Evolutionary conservation across 345 rosid genomes (phyloP), one percentile per base, ranked within the genome.

Genomic region (Angophora floribunda): DNA sequence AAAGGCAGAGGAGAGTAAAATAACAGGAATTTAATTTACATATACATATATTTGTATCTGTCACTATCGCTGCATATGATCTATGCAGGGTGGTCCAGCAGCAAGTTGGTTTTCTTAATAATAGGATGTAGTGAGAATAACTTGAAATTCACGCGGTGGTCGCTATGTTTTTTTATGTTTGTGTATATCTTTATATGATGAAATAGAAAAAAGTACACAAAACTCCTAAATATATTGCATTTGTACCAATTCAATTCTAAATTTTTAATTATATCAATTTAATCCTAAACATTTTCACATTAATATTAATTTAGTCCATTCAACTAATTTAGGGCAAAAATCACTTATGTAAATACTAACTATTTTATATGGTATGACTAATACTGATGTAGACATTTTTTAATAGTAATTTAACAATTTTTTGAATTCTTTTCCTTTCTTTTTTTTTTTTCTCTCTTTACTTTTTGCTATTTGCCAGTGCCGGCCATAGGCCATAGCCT

Each of bases 331-430:
- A 55, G 8, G 5, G 0, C 5, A 2, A 0, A 55, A 55, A 55
- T 55, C 12, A 55, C 5, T 7, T 0, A 55, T 21, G 5, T 55
- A 11, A 55, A 22, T 55, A 55, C 7, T 1, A 55, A 22, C 12
- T 9, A 22, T 55, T 21, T 55, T 28, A 55, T 0, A 1, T 22
- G 6, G 2, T 5, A 22, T 0, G 0, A 0, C 2, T 55, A 21
- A 28, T 1, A 2, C 2, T 21, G 24, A 55, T 9, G 0, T 55
- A 36, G 41, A 55, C 13, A 55, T 55, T 21, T 55, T 55, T 55
- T 55, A 4, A 55, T 22, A 9, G 24, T 55, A 9, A 21, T 55
- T 55, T 22, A 4, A 21, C 9, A 22, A 9, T 0, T 55, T 55
- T 55, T 4, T 3, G 41, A 36, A 36, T 36, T 36, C 4, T 36